phyloP scores from a whole-genome alignment of 2,329 filamentous ascomycete species.

The Sclerotinia trifoliorum region DNA sequence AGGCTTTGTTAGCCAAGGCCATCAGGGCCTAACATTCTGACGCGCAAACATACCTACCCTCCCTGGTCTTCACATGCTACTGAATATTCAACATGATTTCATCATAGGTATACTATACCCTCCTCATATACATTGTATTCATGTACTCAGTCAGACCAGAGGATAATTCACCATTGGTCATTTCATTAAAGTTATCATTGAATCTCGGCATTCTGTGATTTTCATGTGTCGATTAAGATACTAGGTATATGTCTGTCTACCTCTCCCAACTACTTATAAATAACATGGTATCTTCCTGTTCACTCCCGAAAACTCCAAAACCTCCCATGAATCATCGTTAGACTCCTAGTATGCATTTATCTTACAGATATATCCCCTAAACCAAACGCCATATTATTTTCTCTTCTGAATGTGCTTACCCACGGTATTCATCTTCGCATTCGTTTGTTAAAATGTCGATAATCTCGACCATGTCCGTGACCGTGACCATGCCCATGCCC shows the following conservation, averaged over 20 bases:
- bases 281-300: slow-evolving; percentile 13
- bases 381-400: slow-evolving; percentile 5
- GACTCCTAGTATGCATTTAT: slow-evolving; percentile 13
- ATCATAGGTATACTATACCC: too few relatives aligned
- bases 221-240: not conserved
- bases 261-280: not conserved
- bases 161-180: too few relatives aligned
- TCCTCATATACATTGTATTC: too few relatives aligned
- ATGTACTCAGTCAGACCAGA: too few relatives aligned
- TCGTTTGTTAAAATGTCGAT: slow-evolving; percentile 29
- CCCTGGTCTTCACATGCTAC: slow-evolving; percentile 24
- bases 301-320: slow-evolving; percentile 8
- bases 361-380: not conserved
- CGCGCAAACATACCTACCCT: too few relatives aligned
- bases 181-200: not conserved
- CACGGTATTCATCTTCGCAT: slow-evolving; percentile 19
- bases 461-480: slow-evolving; percentile 23
- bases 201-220: not conserved
- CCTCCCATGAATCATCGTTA: not conserved
- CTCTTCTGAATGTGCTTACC: not conserved
- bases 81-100: not conserved
- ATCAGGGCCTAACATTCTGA: too few relatives aligned
- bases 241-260: not conserved
- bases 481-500: slow-evolving; percentile 21
- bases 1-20: too few relatives aligned